Evolutionary conservation across 2,329 filamentous ascomycete species (phyloP).

Genomic region (Aspergillus ochraceoroseus): DNA sequence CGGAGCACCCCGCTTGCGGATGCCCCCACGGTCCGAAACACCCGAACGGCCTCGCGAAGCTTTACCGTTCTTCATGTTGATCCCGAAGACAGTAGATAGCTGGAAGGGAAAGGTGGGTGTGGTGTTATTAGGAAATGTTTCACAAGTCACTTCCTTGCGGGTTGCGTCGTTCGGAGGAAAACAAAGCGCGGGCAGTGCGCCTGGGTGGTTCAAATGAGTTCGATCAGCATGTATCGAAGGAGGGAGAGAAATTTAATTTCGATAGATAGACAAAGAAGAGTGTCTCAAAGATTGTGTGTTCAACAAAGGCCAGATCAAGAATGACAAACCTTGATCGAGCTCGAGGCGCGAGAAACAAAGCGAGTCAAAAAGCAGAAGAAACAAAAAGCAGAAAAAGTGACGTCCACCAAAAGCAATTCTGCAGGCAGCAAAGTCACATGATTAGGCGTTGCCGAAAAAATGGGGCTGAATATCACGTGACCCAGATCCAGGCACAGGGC

Average conservation of each 20-base stretch:
- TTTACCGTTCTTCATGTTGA: slow-evolving; percentile 33
- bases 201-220: slow-evolving; percentile 17
- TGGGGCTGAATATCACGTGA: slow-evolving; percentile 19
- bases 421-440: slow-evolving; percentile 23
- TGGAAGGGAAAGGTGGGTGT: neutral
- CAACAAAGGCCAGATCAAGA: neutral
- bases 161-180: slow-evolving; percentile 10
- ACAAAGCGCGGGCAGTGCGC: slow-evolving; percentile 29
- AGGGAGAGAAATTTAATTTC: slow-evolving; percentile 1
- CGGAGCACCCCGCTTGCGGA: slow-evolving; percentile 47
- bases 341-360: slow-evolving; percentile 11
- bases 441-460: slow-evolving; percentile 1
- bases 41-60: slow-evolving; percentile 28
- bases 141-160: neutral
- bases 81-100: slow-evolving; percentile 5
- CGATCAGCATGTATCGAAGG: slow-evolving; percentile 23
- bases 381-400: slow-evolving; percentile 36
- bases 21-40: slow-evolving; percentile 45
- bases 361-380: slow-evolving; percentile 10
- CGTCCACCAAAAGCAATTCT: slow-evolving; percentile 24
- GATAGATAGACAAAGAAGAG: neutral
- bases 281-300: neutral
- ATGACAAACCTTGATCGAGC: neutral
- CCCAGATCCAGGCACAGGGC: slow-evolving; percentile 10
- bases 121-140: neutral